These are phyloP conservation scores for Metschnikowia drakensbergensis DNA, from an alignment of 805 yeast genomes.

Conservation along the genomic window DNA sequence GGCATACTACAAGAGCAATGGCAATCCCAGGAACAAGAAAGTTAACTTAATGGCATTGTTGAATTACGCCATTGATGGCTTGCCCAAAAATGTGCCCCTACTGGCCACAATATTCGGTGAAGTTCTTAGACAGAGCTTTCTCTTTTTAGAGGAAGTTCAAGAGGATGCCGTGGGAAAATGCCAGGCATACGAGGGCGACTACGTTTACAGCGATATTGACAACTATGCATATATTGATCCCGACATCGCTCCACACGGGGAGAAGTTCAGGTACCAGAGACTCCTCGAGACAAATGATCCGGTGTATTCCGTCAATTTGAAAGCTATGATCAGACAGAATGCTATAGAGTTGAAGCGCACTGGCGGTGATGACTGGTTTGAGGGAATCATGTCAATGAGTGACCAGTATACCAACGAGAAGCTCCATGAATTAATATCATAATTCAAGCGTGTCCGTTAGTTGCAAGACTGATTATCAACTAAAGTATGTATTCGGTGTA, in stretches of 20 bases:
- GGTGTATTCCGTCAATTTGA: conserved; percentile 44
- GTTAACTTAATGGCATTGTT: conserved; percentile 60
- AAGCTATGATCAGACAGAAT: conserved; percentile 35
- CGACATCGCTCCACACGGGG: conserved; percentile 41
- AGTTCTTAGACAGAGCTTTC: conserved; percentile 30
- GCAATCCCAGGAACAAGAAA: conserved; percentile 74
- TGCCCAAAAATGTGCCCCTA: conserved; percentile 21
- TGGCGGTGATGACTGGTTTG: conserved; percentile 30
- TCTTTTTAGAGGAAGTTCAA: conserved; percentile 68
- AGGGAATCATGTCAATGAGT: conserved; percentile 31
- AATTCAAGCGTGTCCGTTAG: neutral
- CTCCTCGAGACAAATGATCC: conserved; percentile 33
- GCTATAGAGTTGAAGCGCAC: conserved; percentile 25
- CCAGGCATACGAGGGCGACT: conserved; percentile 35
- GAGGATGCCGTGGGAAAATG: conserved; percentile 44
- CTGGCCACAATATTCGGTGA: conserved; percentile 20
- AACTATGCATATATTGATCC: conserved; percentile 40
- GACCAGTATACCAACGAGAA: conserved; percentile 35
- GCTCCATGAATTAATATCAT: conserved; percentile 17
- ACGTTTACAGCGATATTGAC: conserved; percentile 39
- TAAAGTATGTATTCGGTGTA: neutral
- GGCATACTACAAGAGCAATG: conserved; percentile 47
- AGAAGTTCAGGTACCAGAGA: conserved; percentile 33
- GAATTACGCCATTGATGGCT: conserved; percentile 40
- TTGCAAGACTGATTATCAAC: no score